Evolutionary conservation across 257 asterid species (phyloP).

Genomic region (Gentiana macrophylla): DNA sequence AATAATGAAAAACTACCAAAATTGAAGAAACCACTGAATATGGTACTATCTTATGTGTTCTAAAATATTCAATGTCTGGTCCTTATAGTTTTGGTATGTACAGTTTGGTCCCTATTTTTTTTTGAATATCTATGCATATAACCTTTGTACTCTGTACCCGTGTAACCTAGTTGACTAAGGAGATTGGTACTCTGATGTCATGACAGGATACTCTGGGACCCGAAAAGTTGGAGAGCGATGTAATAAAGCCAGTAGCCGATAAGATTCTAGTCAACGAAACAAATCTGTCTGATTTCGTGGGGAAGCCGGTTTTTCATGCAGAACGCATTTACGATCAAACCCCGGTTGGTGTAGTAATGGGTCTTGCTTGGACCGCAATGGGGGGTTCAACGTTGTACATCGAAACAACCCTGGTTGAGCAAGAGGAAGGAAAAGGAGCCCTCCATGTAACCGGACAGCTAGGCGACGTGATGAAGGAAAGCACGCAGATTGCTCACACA

Average conservation of each 20-base stretch:
- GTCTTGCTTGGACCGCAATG: conserved; percentile 99
- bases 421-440: conserved; percentile 87
- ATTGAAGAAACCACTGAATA: too few relatives aligned
- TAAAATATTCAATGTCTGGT: too few relatives aligned
- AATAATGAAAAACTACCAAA: too few relatives aligned
- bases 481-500: conserved; percentile 91
- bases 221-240: conserved; percentile 26
- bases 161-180: too few relatives aligned
- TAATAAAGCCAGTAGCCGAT: conserved; percentile 27
- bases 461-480: conserved; percentile 98
- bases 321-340: conserved; percentile 82
- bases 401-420: conserved; percentile 66
- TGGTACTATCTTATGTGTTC: too few relatives aligned
- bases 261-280: conserved; percentile 56
- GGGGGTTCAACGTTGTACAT: conserved; percentile 95
- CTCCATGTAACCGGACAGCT: conserved; percentile 83
- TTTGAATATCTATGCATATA: neutral
- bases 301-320: conserved; percentile 96
- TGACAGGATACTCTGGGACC: conserved; percentile 31
- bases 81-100: too few relatives aligned
- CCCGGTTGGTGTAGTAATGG: conserved; percentile 95
- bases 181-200: neutral
- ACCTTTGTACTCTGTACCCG: too few relatives aligned
- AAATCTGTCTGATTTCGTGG: conserved; percentile 77
- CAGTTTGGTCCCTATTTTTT: neutral